Conservation (phyloP, 192 early-diverging fungal species). For the Cetraspora pellucida region DNA sequence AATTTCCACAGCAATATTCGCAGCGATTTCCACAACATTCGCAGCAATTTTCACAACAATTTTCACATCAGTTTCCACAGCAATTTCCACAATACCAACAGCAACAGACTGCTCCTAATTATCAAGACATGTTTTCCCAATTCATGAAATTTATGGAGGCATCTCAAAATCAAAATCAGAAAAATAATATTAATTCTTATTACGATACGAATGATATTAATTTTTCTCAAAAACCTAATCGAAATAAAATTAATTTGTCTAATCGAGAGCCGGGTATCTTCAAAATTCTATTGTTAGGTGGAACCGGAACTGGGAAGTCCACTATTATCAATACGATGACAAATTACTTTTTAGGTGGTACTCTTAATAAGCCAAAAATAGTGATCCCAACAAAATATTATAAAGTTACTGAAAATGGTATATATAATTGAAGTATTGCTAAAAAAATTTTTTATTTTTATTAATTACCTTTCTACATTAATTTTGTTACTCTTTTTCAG, state of each 20-base stretch:
- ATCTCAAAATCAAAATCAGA: too few species aligned
- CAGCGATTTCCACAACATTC: too few species aligned
- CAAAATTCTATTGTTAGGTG: constrained; percentile 30
- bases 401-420: constrained; percentile 20
- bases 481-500: not conserved
- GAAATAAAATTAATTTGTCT: not conserved
- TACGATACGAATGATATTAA: not conserved
- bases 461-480: not conserved
- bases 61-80: too few species aligned
- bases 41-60: too few species aligned
- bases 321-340: constrained; percentile 20
- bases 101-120: too few species aligned
- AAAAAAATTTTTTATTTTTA: not conserved
- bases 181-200: not conserved
- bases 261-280: not conserved
- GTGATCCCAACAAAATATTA: constrained; percentile 7
- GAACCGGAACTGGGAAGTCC: constrained; percentile 2
- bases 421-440: not conserved
- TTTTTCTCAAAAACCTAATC: not conserved
- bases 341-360: constrained; percentile 23
- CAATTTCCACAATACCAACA: too few species aligned
- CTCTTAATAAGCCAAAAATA: constrained; percentile 13
- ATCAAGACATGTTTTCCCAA: too few species aligned
- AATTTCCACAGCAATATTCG: too few species aligned
- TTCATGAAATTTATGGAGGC: too few species aligned